These are phyloP conservation scores for Cytospora leucostoma DNA, from an alignment of 2,329 filamentous ascomycete species.

Conservation along the genomic window DNA sequence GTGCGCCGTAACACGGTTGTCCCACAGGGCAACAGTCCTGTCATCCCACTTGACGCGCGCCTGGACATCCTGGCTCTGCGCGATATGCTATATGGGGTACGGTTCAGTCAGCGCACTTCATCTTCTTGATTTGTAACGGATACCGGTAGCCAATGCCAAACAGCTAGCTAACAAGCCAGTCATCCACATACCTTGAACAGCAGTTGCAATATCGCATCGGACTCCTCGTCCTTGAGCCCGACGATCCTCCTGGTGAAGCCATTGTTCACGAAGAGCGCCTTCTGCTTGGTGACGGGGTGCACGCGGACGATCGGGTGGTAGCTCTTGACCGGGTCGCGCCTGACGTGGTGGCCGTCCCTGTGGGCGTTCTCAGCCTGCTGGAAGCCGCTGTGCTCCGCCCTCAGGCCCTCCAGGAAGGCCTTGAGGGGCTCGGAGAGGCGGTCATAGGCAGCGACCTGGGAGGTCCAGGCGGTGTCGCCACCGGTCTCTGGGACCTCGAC, in stretches of 20 bases:
- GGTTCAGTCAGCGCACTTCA: conserved; percentile 13
- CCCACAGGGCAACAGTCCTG: conserved; percentile 69
- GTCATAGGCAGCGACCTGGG: conserved; percentile 41
- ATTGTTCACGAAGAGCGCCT: conserved; percentile 36
- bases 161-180: too few relatives aligned
- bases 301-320: conserved; percentile 69
- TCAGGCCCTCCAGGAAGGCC: conserved; percentile 40
- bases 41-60: conserved; percentile 66
- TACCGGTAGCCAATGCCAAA: too few relatives aligned
- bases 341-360: conserved; percentile 40
- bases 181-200: conserved; percentile 50
- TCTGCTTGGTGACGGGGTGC: conserved; percentile 52
- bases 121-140: too few relatives aligned
- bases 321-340: conserved; percentile 64
- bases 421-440: conserved; percentile 41
- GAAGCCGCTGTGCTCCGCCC: conserved; percentile 43
- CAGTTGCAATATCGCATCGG: conserved; percentile 68
- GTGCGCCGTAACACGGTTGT: conserved; percentile 58
- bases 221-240: conserved; percentile 68
- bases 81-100: conserved; percentile 41
- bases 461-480: conserved; percentile 43
- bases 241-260: conserved; percentile 48
- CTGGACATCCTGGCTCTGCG: conserved; percentile 64
- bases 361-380: conserved; percentile 41
- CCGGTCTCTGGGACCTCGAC: conserved; percentile 41